A percentile compares a stretch with the other conserved stretches of the same genome.
Evolutionary conservation across 257 asterid species (phyloP).

Genomic region (Catharanthus roseus): DNA sequence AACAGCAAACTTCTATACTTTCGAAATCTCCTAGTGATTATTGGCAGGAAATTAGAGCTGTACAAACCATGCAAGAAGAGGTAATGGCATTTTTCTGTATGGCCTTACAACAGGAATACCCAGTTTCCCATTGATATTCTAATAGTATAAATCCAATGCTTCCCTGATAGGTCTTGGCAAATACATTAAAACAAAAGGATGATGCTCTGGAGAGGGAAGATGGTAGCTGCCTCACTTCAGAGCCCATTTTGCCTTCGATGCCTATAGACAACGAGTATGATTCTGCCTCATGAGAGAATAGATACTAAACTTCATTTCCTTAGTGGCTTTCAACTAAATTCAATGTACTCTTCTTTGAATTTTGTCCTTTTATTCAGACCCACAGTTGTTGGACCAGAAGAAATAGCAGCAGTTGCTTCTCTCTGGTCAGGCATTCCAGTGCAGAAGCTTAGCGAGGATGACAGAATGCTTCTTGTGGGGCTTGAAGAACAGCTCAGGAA

Average conservation of each 20-base stretch:
- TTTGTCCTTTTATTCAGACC: conserved; percentile 37
- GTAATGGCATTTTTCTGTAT: conserved; percentile 22
- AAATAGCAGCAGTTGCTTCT: conserved; percentile 92
- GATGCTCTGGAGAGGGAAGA: conserved; percentile 32
- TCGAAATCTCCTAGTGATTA: conserved; percentile 68
- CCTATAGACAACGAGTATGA: conserved; percentile 65
- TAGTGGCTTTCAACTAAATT: conserved; percentile 5
- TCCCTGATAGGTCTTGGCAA: conserved; percentile 43
- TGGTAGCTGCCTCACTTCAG: conserved; percentile 27
- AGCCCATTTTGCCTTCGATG: conserved; percentile 28
- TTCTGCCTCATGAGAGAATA: conserved; percentile 18
- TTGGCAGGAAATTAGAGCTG: conserved; percentile 88
- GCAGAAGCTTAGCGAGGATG: conserved; percentile 76
- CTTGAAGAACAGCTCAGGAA: conserved; percentile 83
- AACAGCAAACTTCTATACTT: conserved; percentile 60
- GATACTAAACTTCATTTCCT: conserved; percentile 16
- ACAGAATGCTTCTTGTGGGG: conserved; percentile 65
- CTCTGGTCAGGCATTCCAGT: conserved; percentile 92
- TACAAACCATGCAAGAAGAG: conserved; percentile 70
- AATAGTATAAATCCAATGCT: conserved; percentile 19
- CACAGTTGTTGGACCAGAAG: conserved; percentile 73
- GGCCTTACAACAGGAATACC: background rate
- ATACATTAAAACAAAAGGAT: conserved; percentile 38
- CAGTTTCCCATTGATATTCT: conserved; percentile 3
- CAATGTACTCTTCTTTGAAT: conserved; percentile 8